Percentiles rank a stretch among this genome's conserved stretches.
phyloP scores from a whole-genome alignment of 352 stramenopile species.

The Hyaloperonospora brassicae region DNA sequence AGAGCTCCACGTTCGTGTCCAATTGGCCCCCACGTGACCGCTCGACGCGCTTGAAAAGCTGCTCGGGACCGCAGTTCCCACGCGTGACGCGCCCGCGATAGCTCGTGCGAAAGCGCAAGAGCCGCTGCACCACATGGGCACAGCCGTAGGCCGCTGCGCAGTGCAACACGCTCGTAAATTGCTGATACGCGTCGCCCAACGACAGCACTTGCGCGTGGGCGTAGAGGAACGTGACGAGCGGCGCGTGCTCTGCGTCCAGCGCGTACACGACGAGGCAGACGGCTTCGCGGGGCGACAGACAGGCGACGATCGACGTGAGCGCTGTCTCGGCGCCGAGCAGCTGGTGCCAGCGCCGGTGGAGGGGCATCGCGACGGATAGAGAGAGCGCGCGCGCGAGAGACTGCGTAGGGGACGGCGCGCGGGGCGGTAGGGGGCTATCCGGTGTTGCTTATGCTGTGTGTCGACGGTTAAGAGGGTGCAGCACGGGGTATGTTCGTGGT shows the following conservation, averaged over 20 bases:
- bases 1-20: no score
- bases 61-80: slow-evolving; percentile 1
- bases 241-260: slow-evolving; percentile 22
- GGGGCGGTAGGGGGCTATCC: no score
- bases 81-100: slow-evolving; percentile 8
- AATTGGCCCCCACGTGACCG: no score
- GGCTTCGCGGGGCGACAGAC: slow-evolving; percentile 22
- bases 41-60: neutral
- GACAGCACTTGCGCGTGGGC: slow-evolving; percentile 23
- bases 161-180: slow-evolving; percentile 29
- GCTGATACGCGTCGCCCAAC: slow-evolving; percentile 18
- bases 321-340: slow-evolving; percentile 17
- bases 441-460: no score
- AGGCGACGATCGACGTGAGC: slow-evolving; percentile 16
- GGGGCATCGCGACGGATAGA: neutral
- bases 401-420: no score
- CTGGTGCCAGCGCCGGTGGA: slow-evolving; percentile 17
- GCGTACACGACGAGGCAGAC: slow-evolving; percentile 29
- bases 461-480: no score
- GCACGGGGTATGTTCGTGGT: no score
- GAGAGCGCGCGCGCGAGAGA: no score
- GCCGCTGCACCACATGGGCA: slow-evolving; percentile 24
- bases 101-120: slow-evolving; percentile 27
- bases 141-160: slow-evolving; percentile 28
- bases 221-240: slow-evolving; percentile 25